Base-by-base conservation (phyloP, 257 asterid species). In the Nicotiana undulata region DNA sequence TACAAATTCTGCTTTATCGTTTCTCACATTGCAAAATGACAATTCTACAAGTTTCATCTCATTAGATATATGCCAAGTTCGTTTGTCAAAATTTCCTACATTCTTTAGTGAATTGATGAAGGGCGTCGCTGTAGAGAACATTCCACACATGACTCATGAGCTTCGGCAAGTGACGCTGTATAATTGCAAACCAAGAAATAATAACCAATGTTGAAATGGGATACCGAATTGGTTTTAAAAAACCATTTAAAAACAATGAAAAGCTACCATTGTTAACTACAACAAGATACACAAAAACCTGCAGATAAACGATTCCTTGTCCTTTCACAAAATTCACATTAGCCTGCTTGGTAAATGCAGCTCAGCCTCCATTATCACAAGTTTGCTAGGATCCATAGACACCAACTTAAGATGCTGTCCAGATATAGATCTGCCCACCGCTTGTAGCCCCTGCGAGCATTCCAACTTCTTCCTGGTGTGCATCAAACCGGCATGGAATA, bases 361-460 rank as follows among this genome's bases (percentile, higher is more conserved):
- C 32, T 68, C 31, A 10, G 56, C 12, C 56, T 37, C 11, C 76
- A 37, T 20, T 17, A 68, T 40, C 56, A 67, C 55, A 37, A 66
- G 11, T 34, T 67, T 20, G 26, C 58, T 11, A 70, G 58, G 13
- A 70, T 44, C 77, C 12, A 70, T 44, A 11, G 77, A 31, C 12
- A 22, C 77, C 77, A 70, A 40, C 70, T 83, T 79, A 85, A 17
- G 80, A 61, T 29, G 8, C 79, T 55, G 82, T 87, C 99, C 98
- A 91, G 32, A 92, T 84, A 81, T 92, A 95, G 77, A 93, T 93
- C 88, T 90, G 94, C 51, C 98, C 97, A 20, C 97, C 96, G 31
- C 92, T 85, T 11, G 96, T 91, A 26, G 94, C 96, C 66, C 92
- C 89, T 52, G 98, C 98, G 70, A 93, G 94, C 92, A 82, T 90